Evolutionary conservation across 805 yeast species (phyloP), one percentile per base, ranked within the genome.

Genomic region (Ogataea neopini): DNA sequence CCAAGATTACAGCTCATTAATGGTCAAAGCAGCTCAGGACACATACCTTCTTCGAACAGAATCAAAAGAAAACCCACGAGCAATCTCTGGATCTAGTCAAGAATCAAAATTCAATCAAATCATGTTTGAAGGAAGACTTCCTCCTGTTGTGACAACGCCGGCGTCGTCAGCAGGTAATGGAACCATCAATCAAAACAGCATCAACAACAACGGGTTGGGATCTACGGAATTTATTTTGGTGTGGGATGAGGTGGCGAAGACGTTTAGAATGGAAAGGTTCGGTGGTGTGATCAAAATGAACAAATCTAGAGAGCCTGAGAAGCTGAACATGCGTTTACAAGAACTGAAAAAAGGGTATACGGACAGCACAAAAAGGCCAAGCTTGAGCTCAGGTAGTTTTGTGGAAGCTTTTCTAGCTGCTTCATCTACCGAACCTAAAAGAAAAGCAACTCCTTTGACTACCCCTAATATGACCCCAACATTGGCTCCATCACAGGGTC

Each of bases 271-370:
- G 47, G 65, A 65, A 30, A 47, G 44, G 29, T 58, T 61, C 47
- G 51, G 51, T 32, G 65, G 66, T 2, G 48, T 55, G 10, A 52
- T 67, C 23, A 57, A 61, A 34, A 57, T 67, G 64, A 58, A 49
- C 43, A 66, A 66, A 52, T 62, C 70, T 2, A 50, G 71, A 33
- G 64, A 63, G 29, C 64, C 66, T 3, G 51, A 54, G 5, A 51
- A 53, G 34, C 35, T 63, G 5, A 48, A 52, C 39, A 13, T 25
- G 6, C 52, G 52, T 34, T 22, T 60, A 26, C 23, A 35, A 1
- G 46, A 48, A 14, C 30, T 45, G 25, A 43, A 44, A 22, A n/a
- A 25, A 3, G 26, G 40, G 13, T 40, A 45, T 30, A 15, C 37
- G 13, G 47, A 6, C 8, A 8, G 25, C 8, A 8, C 8, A 22